Conservation (phyloP, 2,329 filamentous ascomycete species). For the Nannizzia gypsea region DNA sequence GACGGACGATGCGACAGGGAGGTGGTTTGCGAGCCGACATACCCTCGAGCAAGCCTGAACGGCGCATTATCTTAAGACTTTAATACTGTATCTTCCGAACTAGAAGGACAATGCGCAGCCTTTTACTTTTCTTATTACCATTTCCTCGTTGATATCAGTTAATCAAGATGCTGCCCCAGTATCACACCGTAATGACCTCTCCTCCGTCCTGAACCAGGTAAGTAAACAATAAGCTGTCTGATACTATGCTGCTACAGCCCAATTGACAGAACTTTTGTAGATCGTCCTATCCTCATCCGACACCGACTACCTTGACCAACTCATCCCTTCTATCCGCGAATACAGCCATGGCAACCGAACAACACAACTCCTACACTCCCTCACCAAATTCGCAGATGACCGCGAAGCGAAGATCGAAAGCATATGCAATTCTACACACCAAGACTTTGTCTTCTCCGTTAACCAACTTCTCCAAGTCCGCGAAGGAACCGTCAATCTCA, state of each 20-base stretch:
- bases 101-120: not conserved
- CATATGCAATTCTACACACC: conserved; percentile 90
- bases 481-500: conserved; percentile 78
- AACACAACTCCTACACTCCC: conserved; percentile 60
- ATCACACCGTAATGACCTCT: conserved; percentile 26
- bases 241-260: not conserved
- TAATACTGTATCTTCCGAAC: not conserved
- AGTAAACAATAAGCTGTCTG: conserved; percentile 6
- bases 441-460: conserved; percentile 88
- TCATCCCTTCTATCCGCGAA: conserved; percentile 90
- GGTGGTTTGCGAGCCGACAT: not conserved
- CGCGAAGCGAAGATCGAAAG: conserved; percentile 85
- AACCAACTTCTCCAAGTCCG: conserved; percentile 87
- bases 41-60: not conserved
- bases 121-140: not conserved
- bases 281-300: conserved; percentile 88
- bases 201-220: conserved; percentile 31
- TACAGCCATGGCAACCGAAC: conserved; percentile 64
- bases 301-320: conserved; percentile 84
- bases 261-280: conserved; percentile 35
- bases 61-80: not conserved
- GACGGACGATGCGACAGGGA: not conserved
- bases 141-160: not conserved
- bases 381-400: conserved; percentile 71
- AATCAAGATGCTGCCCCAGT: conserved; percentile 25